A percentile compares a stretch with the other conserved stretches of the same genome.
These are phyloP conservation scores for Hypoxylon sp. DNA, from an alignment of 2,329 filamentous ascomycete genomes.

Conservation along the genomic window DNA sequence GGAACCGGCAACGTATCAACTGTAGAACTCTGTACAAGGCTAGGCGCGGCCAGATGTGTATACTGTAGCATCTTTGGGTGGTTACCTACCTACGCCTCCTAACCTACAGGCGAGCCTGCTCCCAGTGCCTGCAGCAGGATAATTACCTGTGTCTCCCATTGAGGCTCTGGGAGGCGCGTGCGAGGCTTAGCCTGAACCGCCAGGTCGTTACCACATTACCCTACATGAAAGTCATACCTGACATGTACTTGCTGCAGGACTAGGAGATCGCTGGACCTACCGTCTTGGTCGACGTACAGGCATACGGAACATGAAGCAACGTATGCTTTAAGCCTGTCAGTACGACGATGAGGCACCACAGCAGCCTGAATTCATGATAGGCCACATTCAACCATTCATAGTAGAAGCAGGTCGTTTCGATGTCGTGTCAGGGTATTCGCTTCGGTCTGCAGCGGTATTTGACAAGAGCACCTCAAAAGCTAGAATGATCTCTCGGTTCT, in stretches of 20 bases:
- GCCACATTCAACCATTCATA: not conserved
- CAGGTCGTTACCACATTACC: not conserved
- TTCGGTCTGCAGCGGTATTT: not conserved
- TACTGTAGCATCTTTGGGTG: not conserved
- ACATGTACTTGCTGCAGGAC: too few relatives aligned
- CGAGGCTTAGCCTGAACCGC: not conserved
- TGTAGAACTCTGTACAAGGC: not conserved
- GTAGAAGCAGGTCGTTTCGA: not conserved
- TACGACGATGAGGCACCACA: too few relatives aligned
- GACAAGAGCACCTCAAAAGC: not conserved
- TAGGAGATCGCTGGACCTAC: too few relatives aligned
- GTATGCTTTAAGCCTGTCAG: not conserved
- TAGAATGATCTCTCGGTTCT: not conserved
- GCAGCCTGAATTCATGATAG: not conserved
- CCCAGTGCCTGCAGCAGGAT: not conserved
- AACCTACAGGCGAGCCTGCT: not conserved
- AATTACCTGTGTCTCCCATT: not conserved
- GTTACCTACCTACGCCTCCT: not conserved
- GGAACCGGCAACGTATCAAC: not conserved
- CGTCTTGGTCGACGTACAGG: too few relatives aligned
- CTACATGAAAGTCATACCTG: too few relatives aligned
- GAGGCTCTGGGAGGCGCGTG: not conserved
- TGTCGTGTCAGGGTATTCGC: too few relatives aligned
- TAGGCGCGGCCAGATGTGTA: not conserved
- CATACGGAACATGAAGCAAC: not conserved